Evolutionary conservation across 768 basidiomycete genomes (phyloP), one percentile per base, ranked within the genome.

Genomic region (Termitomyces sp.): DNA sequence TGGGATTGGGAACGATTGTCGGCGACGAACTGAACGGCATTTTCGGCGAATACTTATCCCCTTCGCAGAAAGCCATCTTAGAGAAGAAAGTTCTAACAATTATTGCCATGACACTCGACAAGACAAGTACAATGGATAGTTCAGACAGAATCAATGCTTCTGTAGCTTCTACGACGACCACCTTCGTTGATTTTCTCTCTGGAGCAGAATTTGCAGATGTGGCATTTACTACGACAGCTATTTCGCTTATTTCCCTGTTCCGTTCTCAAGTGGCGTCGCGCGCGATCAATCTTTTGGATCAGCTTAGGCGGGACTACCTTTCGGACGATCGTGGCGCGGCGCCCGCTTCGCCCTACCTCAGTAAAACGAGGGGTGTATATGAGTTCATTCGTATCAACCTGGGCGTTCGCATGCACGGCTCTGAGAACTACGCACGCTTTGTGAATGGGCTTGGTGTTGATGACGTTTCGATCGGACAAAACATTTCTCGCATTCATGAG

Each of bases 401-500:
- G 20, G 86, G 83, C 5, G 74, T 94, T 29, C 74, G 73, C 62
- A 92, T 91, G 87, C 85, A 91, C 56, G 90, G 90, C 6, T 67
- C 72, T n/a, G 88, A 89, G 63, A 93, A 93, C 67, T 69, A 81
- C 43, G 66, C 61, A 14, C 65, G 68, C 36, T 82, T 82, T 55
- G 66, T 61, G 2, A 73, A 76, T 50, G 79, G 74, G 1, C 66
- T 79, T 26, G 77, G 79, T 24, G 70, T 71, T 12, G 79, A 79
- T 46, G 78, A 89, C 39, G 76, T 71, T 6, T 87, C 86, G 0
- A 73, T 90, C 49, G 91, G 92, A 3, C 79, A 87, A 68, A 85
- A 85, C 62, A 82, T 92, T n/a, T 79, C 86, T 6, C 72, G 76
- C 55, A 89, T 93, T 54, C 84, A 88, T 52, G 91, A 92, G 75